Conservation (phyloP, 2,329 filamentous ascomycete genomes). For the Penicillium sp. region DNA sequence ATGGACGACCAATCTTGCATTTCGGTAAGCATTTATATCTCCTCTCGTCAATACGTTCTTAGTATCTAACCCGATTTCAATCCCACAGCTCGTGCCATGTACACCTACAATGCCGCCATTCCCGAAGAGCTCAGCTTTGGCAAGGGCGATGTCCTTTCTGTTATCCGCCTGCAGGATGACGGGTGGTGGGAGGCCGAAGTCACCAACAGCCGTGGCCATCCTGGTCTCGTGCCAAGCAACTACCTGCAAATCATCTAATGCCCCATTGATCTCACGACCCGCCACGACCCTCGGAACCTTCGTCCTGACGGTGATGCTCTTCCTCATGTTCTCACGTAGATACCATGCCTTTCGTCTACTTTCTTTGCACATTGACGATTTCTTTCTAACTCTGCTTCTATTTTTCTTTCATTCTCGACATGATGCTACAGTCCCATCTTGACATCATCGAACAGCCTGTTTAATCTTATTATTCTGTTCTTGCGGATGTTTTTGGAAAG, state of each 20-base stretch:
- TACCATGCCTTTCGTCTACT: conserved; percentile 18
- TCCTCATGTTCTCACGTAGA: conserved; percentile 19
- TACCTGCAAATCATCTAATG: conserved; percentile 59
- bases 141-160: conserved; percentile 87
- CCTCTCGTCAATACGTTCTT: background rate
- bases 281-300: conserved; percentile 21
- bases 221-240: conserved; percentile 65
- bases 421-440: background rate
- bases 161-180: conserved; percentile 89
- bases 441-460: conserved; percentile 7
- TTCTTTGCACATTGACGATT: conserved; percentile 22
- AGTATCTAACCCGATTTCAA: conserved; percentile 17
- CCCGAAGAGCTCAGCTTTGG: conserved; percentile 89
- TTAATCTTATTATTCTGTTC: conserved; percentile 9
- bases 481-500: conserved; percentile 10
- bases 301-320: conserved; percentile 18
- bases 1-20: conserved; percentile 84
- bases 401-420: conserved; percentile 2
- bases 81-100: conserved; percentile 77
- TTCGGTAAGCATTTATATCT: conserved; percentile 68
- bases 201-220: conserved; percentile 51
- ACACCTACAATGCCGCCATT: conserved; percentile 91
- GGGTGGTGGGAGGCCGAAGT: conserved; percentile 99
- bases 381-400: conserved; percentile 6
- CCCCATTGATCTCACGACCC: conserved; percentile 23